Base-by-base conservation (phyloP, 495 filamentous ascomycete species). In the Penicillium lividum region DNA sequence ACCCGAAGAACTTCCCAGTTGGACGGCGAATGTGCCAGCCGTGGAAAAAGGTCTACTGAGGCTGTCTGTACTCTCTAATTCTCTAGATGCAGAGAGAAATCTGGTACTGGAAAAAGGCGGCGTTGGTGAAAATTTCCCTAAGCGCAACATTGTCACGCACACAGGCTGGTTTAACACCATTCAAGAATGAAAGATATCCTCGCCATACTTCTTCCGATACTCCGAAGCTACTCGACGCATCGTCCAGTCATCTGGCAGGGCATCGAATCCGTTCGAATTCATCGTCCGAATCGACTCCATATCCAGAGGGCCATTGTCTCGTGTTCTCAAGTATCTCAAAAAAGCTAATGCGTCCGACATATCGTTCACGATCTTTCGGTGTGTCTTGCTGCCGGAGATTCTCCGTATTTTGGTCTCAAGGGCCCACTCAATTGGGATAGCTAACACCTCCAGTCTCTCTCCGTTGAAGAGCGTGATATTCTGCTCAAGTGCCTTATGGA, bases 361-460 rank as follows among this genome's bases (percentile, higher is more conserved):
- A 59, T 74, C 71, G 7, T 57, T 10, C 13, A 10, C 11, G 34
- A 10, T 10, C 34, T 38, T 53, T 9, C 51, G 31, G 13, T 16
- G 36, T 2, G 22, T 2, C 15, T 44, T 36, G 4, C n/a, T 18
- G 30, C 47, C 51, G 38, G 70, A 56, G 25, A 74, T 72, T n/a
- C 71, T 50, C 36, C 71, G 51, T 44, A 74, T 13, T 27, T 74
- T 74, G 3, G 67, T 57, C 48, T 74, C 69, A 15, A 74, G 67
- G 0, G 71, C 69, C 69, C 69, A 72, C 48, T 74, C 71, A 10
- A 74, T 10, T n/a, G 71, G 69, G 7, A 56, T 68, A 0, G 69
- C 69, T 5, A 72, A 60, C 9, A 68, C 42, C 15, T 53, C 50
- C 5, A 73, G 51, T 44, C 72, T 46, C 8, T 55, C 28, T 0